Evolutionary conservation across 208 protist species (phyloP).

Genomic region (Vickermania spadyakhi): DNA sequence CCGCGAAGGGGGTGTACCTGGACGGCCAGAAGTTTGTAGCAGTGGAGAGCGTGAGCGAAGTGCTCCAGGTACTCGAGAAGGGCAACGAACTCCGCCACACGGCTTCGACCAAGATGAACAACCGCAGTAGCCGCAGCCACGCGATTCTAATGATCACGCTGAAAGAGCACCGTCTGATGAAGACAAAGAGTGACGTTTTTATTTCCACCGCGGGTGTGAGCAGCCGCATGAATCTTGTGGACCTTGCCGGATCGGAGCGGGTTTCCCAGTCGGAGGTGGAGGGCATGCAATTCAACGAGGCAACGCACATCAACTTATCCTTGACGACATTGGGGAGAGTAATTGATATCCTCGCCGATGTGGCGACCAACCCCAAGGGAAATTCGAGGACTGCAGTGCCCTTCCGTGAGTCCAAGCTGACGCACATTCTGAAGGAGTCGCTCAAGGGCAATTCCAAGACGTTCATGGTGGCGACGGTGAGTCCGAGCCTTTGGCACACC

Average conservation of each 20-base stretch:
- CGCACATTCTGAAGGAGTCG: conserved; percentile 26
- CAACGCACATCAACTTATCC: conserved; percentile 95
- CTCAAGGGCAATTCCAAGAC: conserved; percentile 24
- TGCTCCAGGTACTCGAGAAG: conserved; percentile 36
- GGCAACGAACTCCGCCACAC: conserved; percentile 69
- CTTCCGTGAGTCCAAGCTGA: conserved; percentile 49
- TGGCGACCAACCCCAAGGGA: conserved; percentile 40
- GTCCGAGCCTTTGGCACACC: conserved; percentile 28
- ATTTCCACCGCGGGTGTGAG: conserved; percentile 41
- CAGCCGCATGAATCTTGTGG: conserved; percentile 92
- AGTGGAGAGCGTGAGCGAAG: conserved; percentile 13
- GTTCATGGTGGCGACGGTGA: conserved; percentile 60
- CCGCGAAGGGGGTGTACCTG: conserved; percentile 65
- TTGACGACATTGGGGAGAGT: conserved; percentile 89
- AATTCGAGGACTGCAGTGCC: conserved; percentile 68
- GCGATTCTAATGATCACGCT: conserved; percentile 93
- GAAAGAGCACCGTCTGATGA: conserved; percentile 34
- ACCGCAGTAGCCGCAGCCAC: conserved; percentile 92
- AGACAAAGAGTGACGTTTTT: conserved; percentile 9
- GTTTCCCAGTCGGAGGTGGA: conserved; percentile 80
- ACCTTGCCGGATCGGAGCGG: conserved; percentile 97
- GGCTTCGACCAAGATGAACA: conserved; percentile 93
- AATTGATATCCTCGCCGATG: conserved; percentile 48
- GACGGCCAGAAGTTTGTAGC: conserved; percentile 50
- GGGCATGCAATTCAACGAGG: conserved; percentile 91